Evolutionary conservation across 1,284 basidiomycete genomes (phyloP).

Genomic region (Moesziomyces parantarcticus): DNA sequence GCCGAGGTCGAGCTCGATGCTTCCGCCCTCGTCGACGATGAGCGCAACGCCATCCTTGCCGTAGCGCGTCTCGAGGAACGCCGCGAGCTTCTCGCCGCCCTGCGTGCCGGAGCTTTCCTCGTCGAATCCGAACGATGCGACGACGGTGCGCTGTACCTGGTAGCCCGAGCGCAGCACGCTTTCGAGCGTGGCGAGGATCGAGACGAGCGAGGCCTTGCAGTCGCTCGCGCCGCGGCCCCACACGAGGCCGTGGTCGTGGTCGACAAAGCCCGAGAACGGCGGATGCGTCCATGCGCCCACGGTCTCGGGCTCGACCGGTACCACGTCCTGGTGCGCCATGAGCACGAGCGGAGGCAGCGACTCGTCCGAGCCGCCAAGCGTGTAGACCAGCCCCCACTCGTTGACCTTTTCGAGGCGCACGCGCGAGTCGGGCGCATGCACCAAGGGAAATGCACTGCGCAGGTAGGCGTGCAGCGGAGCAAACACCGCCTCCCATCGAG

Average conservation of each 20-base stretch:
- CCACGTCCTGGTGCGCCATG: constrained; percentile 76
- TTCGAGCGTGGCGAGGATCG: constrained; percentile 71
- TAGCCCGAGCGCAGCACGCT: constrained; percentile 69
- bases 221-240: constrained; percentile 69
- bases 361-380: constrained; percentile 74
- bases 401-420: constrained; percentile 70
- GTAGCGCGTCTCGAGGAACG: constrained; percentile 45
- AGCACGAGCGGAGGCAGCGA: constrained; percentile 76
- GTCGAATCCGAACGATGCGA: constrained; percentile 77
- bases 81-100: constrained; percentile 58
- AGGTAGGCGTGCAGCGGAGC: constrained; percentile 50
- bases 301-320: constrained; percentile 71
- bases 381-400: constrained; percentile 76
- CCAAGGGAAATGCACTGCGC: constrained; percentile 27
- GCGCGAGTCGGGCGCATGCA: constrained; percentile 33
- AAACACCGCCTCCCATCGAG: constrained; percentile 44
- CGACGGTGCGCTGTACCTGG: constrained; percentile 69
- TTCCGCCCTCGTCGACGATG: constrained; percentile 62
- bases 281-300: constrained; percentile 70
- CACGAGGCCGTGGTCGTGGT: constrained; percentile 69
- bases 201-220: constrained; percentile 70
- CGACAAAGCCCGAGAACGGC: constrained; percentile 71
- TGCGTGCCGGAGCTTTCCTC: constrained; percentile 71
- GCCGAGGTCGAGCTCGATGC: constrained; percentile 41
- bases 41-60: constrained; percentile 53